phyloP scores from a whole-genome alignment of 108 stramenopile genomes.

The Mayamaea pseudoterrestris region DNA sequence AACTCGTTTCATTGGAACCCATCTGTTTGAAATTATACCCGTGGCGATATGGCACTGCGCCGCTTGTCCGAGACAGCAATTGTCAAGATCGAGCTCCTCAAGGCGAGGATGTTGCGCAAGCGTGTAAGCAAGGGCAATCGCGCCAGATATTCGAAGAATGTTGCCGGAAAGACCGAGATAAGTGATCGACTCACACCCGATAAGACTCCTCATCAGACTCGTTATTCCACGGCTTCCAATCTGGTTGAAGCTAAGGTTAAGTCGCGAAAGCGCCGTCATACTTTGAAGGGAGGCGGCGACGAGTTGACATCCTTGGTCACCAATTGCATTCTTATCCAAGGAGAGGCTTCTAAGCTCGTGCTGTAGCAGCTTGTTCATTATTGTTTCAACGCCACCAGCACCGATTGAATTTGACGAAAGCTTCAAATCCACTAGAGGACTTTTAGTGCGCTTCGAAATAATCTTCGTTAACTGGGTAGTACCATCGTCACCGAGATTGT shows the following conservation, averaged over 20 bases:
- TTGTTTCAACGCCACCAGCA: conserved; percentile 57
- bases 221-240: conserved; percentile 74
- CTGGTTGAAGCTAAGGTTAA: conserved; percentile 76
- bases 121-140: conserved; percentile 74
- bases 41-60: conserved; percentile 82
- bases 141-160: conserved; percentile 69
- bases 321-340: conserved; percentile 77
- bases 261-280: conserved; percentile 48
- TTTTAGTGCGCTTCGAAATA: conserved; percentile 35
- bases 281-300: conserved; percentile 76
- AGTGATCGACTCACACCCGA: conserved; percentile 73
- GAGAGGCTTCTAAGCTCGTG: conserved; percentile 67
- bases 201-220: conserved; percentile 69
- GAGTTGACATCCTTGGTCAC: conserved; percentile 81
- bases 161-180: conserved; percentile 75
- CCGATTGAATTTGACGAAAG: conserved; percentile 63
- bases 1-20: conserved; percentile 79
- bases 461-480: conserved; percentile 55
- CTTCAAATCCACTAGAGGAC: conserved; percentile 48
- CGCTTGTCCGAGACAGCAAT: conserved; percentile 80
- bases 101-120: conserved; percentile 76
- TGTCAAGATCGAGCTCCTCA: conserved; percentile 64
- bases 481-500: conserved; percentile 71
- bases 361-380: conserved; percentile 77
- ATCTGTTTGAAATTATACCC: conserved; percentile 78